Conservation (phyloP, 345 rosid species). For the Psidium guajava region DNA sequence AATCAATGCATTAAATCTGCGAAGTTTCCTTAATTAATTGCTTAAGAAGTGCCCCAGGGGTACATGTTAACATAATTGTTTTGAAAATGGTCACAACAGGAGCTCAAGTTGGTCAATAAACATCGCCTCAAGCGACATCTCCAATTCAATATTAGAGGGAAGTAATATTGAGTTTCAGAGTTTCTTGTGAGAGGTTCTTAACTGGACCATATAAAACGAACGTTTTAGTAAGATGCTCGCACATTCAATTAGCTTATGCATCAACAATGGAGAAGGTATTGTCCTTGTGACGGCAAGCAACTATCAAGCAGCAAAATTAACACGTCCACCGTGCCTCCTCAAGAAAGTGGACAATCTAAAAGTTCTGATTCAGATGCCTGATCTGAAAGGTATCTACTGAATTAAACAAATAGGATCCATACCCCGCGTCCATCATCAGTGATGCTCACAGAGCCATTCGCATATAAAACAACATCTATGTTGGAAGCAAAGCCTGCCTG, state of each 20-base stretch:
- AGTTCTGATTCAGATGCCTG: not conserved
- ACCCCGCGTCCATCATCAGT: conserved; percentile 98
- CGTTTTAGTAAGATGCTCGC: not conserved
- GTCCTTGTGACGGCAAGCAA: not conserved
- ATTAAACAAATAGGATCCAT: conserved; percentile 13
- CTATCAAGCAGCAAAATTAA: not conserved
- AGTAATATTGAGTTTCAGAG: not conserved
- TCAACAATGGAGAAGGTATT: not conserved
- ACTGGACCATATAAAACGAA: not conserved
- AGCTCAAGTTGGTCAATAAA: not conserved
- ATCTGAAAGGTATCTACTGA: not conserved
- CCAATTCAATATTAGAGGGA: not conserved
- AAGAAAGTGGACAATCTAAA: not conserved
- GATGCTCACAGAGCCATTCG: conserved; percentile 80
- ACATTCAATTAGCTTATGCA: not conserved
- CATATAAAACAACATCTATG: conserved; percentile 51
- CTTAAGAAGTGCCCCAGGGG: not conserved
- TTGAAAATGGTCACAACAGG: not conserved
- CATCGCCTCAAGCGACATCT: not conserved
- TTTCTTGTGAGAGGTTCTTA: not conserved
- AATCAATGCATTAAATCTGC: not conserved
- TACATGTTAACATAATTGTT: not conserved
- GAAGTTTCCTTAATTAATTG: not conserved
- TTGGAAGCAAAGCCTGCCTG: conserved; percentile 92
- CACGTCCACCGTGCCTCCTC: not conserved